Percentiles rank a stretch among this genome's conserved stretches.
phyloP scores from a whole-genome alignment of 257 asterid species.

The Linaria vulgaris region DNA sequence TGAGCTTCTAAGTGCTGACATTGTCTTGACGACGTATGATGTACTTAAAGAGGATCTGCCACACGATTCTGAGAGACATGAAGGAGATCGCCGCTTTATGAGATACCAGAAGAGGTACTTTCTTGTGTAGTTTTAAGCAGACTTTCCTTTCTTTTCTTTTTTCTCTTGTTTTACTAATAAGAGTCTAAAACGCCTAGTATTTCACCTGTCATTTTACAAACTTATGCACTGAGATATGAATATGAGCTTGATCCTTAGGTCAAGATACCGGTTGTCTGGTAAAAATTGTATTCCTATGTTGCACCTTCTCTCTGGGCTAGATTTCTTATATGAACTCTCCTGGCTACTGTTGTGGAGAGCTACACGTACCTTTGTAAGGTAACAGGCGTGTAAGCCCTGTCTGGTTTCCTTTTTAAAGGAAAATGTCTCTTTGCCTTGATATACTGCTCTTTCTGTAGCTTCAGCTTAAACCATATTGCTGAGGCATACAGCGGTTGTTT shows the following conservation, averaged over 20 bases:
- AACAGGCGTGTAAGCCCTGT: neutral
- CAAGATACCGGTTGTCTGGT: constrained; percentile 7
- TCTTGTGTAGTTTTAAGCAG: constrained; percentile 15
- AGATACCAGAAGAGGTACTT: constrained; percentile 81
- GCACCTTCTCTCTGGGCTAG: too few species aligned
- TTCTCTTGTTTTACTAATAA: neutral
- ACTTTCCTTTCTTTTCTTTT: constrained; percentile 17
- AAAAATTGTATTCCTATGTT: neutral
- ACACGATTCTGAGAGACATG: constrained; percentile 92
- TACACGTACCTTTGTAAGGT: too few species aligned
- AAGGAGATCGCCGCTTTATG: constrained; percentile 87
- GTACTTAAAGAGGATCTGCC: constrained; percentile 92
- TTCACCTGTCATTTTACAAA: constrained; percentile 12
- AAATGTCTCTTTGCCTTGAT: neutral
- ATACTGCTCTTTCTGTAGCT: neutral
- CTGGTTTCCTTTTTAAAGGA: neutral
- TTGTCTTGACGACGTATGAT: constrained; percentile 90
- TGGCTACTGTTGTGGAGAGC: too few species aligned
- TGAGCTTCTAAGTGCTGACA: constrained; percentile 73
- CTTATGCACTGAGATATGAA: constrained; percentile 10
- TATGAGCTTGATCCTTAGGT: constrained; percentile 18
- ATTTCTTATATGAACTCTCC: too few species aligned
- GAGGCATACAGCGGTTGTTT: neutral
- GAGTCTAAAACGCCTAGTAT: constrained; percentile 20
- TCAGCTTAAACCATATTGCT: constrained; percentile 16